A percentile compares a stretch with the other conserved stretches of the same genome.
These are phyloP conservation scores for Boechera retrofracta DNA, from an alignment of 345 rosid species.

Conservation along the genomic window DNA sequence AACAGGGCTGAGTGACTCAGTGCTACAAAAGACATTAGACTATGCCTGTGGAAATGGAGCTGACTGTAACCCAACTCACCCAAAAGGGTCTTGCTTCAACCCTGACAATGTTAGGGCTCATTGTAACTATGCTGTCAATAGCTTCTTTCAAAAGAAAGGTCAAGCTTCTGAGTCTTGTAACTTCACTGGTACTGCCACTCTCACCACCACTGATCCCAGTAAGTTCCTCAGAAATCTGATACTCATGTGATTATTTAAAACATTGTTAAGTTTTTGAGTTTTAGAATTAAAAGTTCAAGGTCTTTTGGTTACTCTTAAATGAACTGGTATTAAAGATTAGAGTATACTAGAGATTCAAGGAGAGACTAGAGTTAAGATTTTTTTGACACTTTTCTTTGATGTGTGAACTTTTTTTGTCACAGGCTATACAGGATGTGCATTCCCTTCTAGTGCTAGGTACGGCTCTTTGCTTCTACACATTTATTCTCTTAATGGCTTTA, in stretches of 20 bases:
- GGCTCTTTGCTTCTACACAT: slow-evolving; percentile 22
- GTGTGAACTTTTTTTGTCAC: slow-evolving; percentile 27
- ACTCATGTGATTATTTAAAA: neutral
- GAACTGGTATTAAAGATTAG: neutral
- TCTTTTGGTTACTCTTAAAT: slow-evolving; percentile 10
- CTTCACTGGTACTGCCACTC: slow-evolving; percentile 70
- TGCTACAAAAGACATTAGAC: slow-evolving; percentile 78
- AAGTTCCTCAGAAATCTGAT: slow-evolving; percentile 24
- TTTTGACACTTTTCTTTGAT: neutral
- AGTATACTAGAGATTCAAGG: neutral
- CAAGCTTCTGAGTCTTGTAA: slow-evolving; percentile 82
- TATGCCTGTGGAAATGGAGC: slow-evolving; percentile 98
- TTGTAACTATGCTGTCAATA: slow-evolving; percentile 87
- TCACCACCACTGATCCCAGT: slow-evolving; percentile 67
- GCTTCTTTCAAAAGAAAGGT: slow-evolving; percentile 83
- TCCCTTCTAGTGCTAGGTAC: slow-evolving; percentile 51
- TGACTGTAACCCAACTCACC: slow-evolving; percentile 72
- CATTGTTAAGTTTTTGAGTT: neutral
- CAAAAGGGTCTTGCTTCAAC: slow-evolving; percentile 63
- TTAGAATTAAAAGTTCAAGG: neutral
- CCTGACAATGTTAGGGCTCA: slow-evolving; percentile 83
- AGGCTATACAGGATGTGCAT: slow-evolving; percentile 51
- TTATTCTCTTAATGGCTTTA: neutral
- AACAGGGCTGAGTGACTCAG: slow-evolving; percentile 56
- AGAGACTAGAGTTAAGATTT: neutral